phyloP scores from a whole-genome alignment of 441 rosid species.

The Corymbia calophylla region DNA sequence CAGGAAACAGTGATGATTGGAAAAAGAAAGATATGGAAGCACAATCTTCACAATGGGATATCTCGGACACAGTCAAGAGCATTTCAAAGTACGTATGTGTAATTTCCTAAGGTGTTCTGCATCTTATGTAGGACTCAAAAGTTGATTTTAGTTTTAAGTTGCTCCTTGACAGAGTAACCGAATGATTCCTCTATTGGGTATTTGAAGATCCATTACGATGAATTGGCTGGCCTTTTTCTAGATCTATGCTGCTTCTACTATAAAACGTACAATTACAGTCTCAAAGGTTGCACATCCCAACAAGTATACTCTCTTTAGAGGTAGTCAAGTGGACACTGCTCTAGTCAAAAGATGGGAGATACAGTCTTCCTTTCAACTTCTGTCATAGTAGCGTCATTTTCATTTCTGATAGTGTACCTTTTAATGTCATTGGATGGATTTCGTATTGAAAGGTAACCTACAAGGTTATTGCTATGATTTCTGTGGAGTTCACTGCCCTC shows the following conservation, averaged over 20 bases:
- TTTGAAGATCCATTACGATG: background rate
- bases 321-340: background rate
- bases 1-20: slow-evolving; percentile 62
- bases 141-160: background rate
- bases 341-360: background rate
- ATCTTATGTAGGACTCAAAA: background rate
- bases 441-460: background rate
- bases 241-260: background rate
- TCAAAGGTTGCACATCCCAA: background rate
- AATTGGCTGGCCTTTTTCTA: background rate
- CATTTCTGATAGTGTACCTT: background rate
- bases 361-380: background rate
- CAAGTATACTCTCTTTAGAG: background rate
- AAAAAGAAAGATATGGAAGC: slow-evolving; percentile 44
- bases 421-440: background rate
- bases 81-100: slow-evolving; percentile 44
- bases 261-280: background rate
- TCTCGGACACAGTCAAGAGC: slow-evolving; percentile 42
- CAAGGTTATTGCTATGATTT: background rate
- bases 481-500: background rate
- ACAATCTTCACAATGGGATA: slow-evolving; percentile 54
- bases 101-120: background rate
- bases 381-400: background rate
- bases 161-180: background rate
- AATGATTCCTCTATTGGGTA: background rate